phyloP scores from a whole-genome alignment of 768 basidiomycete species.

The Tricholoma sp. region DNA sequence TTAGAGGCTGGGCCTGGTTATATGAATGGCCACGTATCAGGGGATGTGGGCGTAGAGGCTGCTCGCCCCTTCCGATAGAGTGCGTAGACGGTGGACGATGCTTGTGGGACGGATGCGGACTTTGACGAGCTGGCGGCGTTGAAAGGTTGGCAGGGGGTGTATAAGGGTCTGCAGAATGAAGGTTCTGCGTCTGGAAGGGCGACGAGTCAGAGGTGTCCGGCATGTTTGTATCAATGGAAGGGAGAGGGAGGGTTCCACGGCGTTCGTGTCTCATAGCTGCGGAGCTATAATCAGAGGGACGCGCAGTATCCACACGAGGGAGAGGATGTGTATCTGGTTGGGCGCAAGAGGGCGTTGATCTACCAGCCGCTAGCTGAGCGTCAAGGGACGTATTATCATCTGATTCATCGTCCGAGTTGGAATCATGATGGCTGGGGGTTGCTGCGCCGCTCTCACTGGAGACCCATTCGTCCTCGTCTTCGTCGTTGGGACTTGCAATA shows the following conservation, averaged over 20 bases:
- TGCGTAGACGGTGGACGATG: conserved; percentile 62
- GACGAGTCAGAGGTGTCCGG: conserved; percentile 7
- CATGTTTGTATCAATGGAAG: conserved; percentile 11
- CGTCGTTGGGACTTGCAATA: conserved; percentile 43
- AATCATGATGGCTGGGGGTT: conserved; percentile 52
- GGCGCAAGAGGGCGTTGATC: conserved; percentile 8
- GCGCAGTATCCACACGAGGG: conserved; percentile 32
- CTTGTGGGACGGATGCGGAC: conserved; percentile 29
- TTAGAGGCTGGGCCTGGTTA: conserved; percentile 42
- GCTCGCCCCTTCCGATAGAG: conserved; percentile 33
- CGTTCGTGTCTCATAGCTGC: conserved; percentile 5
- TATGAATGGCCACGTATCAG: conserved; percentile 72
- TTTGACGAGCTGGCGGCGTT: conserved; percentile 19
- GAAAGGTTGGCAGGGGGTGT: not conserved
- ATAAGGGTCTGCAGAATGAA: conserved; percentile 1
- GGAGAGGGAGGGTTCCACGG: conserved; percentile 8
- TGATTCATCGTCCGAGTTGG: conserved; percentile 38
- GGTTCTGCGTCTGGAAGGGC: conserved; percentile 5
- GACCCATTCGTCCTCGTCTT: conserved; percentile 71
- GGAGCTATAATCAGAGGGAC: conserved; percentile 27
- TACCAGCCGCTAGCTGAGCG: conserved; percentile 13
- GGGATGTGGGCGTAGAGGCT: conserved; percentile 61
- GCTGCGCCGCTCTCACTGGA: conserved; percentile 74
- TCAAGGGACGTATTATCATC: conserved; percentile 25
- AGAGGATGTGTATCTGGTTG: conserved; percentile 11